A percentile compares a stretch with the other conserved stretches of the same genome.
Conservation (phyloP, 345 rosid genomes). For the Capsella bursapastoris region DNA sequence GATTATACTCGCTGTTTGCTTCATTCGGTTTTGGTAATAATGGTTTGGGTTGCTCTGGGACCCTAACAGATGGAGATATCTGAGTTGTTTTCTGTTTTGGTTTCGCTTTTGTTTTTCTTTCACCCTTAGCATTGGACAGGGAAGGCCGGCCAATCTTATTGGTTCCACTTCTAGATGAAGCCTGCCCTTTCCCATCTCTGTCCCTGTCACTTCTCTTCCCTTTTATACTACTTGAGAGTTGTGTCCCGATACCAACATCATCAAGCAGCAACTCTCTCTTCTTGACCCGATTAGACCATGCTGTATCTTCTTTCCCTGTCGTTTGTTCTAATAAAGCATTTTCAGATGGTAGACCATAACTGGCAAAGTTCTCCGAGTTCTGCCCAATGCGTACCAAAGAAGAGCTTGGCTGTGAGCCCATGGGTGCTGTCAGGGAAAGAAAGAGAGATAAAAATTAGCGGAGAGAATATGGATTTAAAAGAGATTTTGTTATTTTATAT, state of each 20-base stretch:
- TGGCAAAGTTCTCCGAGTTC: slow-evolving; percentile 55
- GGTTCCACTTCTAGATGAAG: slow-evolving; percentile 74
- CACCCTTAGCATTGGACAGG: slow-evolving; percentile 73
- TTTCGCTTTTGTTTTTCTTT: slow-evolving; percentile 80
- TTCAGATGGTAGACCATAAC: slow-evolving; percentile 53
- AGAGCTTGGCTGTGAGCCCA: slow-evolving; percentile 62
- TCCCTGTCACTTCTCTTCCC: slow-evolving; percentile 98
- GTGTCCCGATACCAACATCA: slow-evolving; percentile 64
- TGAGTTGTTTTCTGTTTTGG: slow-evolving; percentile 88
- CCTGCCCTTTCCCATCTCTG: slow-evolving; percentile 88
- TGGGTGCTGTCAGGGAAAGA: slow-evolving; percentile 60
- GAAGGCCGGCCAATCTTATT: slow-evolving; percentile 78
- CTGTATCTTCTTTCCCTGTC: slow-evolving; percentile 58
- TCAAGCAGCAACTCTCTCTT: slow-evolving; percentile 83
- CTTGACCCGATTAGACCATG: slow-evolving; percentile 68
- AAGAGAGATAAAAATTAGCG: slow-evolving; percentile 20
- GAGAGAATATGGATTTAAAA: background rate
- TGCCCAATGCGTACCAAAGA: slow-evolving; percentile 52
- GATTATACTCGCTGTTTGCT: slow-evolving; percentile 62
- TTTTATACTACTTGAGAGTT: slow-evolving; percentile 57
- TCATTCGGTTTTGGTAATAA: slow-evolving; percentile 49
- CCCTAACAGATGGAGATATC: slow-evolving; percentile 68
- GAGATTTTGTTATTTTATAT: background rate
- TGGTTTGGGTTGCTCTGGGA: slow-evolving; percentile 64
- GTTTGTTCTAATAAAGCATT: slow-evolving; percentile 56